A percentile compares a stretch with the other conserved stretches of the same genome.
Evolutionary conservation across 2,329 filamentous ascomycete species (phyloP).

Genomic region (Colletotrichum liaoningense): DNA sequence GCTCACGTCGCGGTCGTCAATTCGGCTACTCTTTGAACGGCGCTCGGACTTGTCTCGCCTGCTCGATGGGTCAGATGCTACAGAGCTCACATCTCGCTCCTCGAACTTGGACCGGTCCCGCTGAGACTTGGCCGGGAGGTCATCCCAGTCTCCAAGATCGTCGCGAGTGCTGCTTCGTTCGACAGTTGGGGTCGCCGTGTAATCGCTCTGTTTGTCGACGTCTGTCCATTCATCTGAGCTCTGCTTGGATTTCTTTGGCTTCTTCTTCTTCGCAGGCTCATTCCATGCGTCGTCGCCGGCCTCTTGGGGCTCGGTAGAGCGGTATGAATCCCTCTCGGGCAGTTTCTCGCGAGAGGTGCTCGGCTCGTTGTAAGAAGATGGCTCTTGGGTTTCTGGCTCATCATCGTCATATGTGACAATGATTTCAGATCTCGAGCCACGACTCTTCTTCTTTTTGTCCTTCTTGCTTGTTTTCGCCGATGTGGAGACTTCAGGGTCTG

Average conservation of each 20-base stretch:
- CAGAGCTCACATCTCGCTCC: constrained; percentile 60
- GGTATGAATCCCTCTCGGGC: constrained; percentile 22
- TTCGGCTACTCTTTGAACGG: constrained; percentile 49
- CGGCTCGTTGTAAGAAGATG: not conserved
- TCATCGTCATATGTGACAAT: constrained; percentile 43
- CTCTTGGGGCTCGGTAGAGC: constrained; percentile 36
- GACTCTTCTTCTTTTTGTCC: constrained; percentile 56
- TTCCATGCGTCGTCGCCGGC: constrained; percentile 42
- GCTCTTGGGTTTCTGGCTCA: constrained; percentile 26
- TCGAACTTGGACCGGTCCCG: constrained; percentile 45
- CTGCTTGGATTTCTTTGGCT: constrained; percentile 43
- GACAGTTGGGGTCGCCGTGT: not conserved
- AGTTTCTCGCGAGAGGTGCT: not conserved
- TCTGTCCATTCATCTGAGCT: constrained; percentile 37
- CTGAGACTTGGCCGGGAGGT: constrained; percentile 26
- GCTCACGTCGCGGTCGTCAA: constrained; percentile 58
- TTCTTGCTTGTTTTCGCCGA: constrained; percentile 45
- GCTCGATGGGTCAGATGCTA: constrained; percentile 57
- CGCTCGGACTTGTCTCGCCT: constrained; percentile 48
- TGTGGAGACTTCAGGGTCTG: constrained; percentile 39
- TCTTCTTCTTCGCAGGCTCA: constrained; percentile 44
- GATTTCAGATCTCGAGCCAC: constrained; percentile 42
- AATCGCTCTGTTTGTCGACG: constrained; percentile 29
- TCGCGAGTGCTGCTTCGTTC: constrained; percentile 11
- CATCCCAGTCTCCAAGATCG: constrained; percentile 16